Evolutionary conservation across 495 filamentous ascomycete genomes (phyloP).

Genomic region (Penicillium lagena): DNA sequence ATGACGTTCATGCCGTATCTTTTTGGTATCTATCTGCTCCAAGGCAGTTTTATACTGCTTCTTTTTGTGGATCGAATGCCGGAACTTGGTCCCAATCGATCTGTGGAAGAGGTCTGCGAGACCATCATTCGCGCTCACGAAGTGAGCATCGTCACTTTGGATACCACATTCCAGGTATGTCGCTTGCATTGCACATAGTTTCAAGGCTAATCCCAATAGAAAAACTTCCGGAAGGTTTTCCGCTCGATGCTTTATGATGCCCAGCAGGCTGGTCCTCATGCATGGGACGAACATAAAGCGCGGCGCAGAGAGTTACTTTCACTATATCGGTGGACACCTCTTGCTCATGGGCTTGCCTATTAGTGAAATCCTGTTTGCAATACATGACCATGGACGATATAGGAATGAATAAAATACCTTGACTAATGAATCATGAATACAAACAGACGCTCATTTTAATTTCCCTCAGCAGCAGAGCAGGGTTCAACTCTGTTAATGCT

Average conservation of each 20-base stretch:
- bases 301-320: constrained; percentile 12
- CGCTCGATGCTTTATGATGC: constrained; percentile 14
- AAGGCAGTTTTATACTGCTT: constrained; percentile 52
- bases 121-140: constrained; percentile 54
- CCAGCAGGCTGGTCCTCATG: constrained; percentile 11
- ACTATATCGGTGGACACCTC: constrained; percentile 12
- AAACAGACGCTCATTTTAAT: no score
- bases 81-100: constrained; percentile 43
- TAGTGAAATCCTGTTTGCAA: background rate
- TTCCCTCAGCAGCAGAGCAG: no score
- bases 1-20: constrained; percentile 57
- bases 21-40: constrained; percentile 54
- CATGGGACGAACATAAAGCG: constrained; percentile 16
- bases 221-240: constrained; percentile 16
- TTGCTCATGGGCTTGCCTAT: constrained; percentile 11
- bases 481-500: no score
- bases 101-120: constrained; percentile 50
- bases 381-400: no score
- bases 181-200: background rate
- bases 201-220: constrained; percentile 1
- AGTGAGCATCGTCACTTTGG: constrained; percentile 53
- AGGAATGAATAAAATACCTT: no score
- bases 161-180: constrained; percentile 53
- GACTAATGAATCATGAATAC: no score
- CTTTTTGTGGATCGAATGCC: constrained; percentile 50